Percentiles rank a stretch among this genome's conserved stretches.
phyloP scores from a whole-genome alignment of 148 eudicot genomes.

The Rhododendron henanense region DNA sequence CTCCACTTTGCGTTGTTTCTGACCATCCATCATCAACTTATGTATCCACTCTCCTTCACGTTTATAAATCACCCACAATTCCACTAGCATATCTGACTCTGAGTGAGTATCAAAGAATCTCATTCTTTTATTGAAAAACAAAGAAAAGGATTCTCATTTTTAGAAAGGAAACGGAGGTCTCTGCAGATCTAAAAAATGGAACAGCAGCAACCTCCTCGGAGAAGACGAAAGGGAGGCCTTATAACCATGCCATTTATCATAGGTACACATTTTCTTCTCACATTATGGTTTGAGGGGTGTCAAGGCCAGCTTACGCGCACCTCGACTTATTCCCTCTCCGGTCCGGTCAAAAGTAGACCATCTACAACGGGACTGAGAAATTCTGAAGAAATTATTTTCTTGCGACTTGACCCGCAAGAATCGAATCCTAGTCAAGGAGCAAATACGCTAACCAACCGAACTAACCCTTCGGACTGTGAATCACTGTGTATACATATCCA shows the following conservation, averaged over 20 bases:
- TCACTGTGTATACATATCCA: background rate
- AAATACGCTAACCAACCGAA: no score
- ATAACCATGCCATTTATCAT: constrained; percentile 92
- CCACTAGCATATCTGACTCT: no score
- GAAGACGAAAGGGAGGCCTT: constrained; percentile 60
- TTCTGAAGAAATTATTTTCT: no score
- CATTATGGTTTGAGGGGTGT: no score
- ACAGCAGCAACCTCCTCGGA: constrained; percentile 15
- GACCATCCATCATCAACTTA: background rate
- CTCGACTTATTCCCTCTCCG: no score
- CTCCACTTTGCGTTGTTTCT: no score
- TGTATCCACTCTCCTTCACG: background rate
- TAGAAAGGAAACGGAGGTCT: constrained; percentile 27
- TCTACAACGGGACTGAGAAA: no score
- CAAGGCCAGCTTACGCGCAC: no score
- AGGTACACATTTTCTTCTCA: constrained; percentile 30
- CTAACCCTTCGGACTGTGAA: background rate
- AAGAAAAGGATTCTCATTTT: background rate
- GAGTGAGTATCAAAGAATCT: background rate
- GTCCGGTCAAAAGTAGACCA: no score
- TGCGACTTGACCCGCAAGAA: no score
- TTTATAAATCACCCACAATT: background rate
- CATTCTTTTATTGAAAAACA: background rate
- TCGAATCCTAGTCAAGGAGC: no score
- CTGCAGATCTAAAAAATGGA: constrained; percentile 20